Conservation (phyloP, 2,329 filamentous ascomycete genomes). For the Diaporthe sp. region DNA sequence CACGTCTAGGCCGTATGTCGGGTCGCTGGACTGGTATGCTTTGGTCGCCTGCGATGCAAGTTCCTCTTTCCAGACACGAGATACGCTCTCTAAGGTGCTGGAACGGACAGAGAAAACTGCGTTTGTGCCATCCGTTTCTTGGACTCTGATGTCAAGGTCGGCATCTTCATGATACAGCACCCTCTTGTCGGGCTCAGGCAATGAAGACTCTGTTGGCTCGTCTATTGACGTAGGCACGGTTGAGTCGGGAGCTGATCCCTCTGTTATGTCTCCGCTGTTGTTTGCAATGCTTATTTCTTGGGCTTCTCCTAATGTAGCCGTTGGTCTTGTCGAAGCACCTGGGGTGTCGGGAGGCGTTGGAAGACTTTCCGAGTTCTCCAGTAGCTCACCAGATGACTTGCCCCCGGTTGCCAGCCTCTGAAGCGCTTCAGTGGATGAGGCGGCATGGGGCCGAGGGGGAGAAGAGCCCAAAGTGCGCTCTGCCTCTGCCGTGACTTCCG, state of each 20-base stretch:
- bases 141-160: conserved; percentile 37
- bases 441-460: conserved; percentile 8
- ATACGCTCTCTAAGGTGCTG: conserved; percentile 35
- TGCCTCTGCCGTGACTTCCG: conserved; percentile 31
- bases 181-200: background rate
- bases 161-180: conserved; percentile 38
- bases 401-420: conserved; percentile 11
- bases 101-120: conserved; percentile 36
- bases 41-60: conserved; percentile 20
- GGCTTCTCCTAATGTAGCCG: background rate
- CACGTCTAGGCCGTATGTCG: conserved; percentile 37
- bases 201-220: background rate
- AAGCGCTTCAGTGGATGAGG: conserved; percentile 20
- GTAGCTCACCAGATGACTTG: background rate
- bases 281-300: background rate
- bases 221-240: conserved; percentile 15
- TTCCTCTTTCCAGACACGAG: conserved; percentile 32
- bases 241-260: background rate
- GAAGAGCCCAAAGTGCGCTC: conserved; percentile 24
- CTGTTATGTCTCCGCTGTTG: background rate
- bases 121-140: conserved; percentile 10
- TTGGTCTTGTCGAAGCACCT: conserved; percentile 16
- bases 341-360: conserved; percentile 34
- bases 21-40: conserved; percentile 16
- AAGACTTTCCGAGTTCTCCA: conserved; percentile 23